phyloP scores from a whole-genome alignment of 345 rosid genomes.

The Punica granatum region DNA sequence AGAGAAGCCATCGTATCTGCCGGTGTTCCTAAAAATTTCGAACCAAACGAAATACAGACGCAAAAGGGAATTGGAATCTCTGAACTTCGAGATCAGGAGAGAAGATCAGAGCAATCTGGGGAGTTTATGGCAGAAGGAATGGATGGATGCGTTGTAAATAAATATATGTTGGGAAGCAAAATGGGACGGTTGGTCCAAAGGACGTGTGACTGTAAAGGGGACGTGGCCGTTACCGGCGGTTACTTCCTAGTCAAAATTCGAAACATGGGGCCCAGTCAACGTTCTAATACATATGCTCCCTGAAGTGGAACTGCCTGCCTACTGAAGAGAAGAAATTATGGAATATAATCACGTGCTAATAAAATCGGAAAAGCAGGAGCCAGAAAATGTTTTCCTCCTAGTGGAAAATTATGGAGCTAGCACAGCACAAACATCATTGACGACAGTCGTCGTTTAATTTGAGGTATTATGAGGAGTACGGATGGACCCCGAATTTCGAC shows the following conservation, averaged over 20 bases:
- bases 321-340: too few relatives aligned
- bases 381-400: too few relatives aligned
- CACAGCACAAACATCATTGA: too few relatives aligned
- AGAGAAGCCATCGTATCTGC: constrained; percentile 12
- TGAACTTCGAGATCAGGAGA: not conserved
- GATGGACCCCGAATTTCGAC: too few relatives aligned
- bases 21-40: not conserved
- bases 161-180: not conserved
- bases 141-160: not conserved
- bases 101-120: not conserved
- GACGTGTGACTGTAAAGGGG: not conserved
- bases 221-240: constrained; percentile 17
- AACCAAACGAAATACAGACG: not conserved
- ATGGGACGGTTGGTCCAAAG: not conserved
- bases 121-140: not conserved
- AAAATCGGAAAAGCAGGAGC: too few relatives aligned
- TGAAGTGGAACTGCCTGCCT: not conserved
- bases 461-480: too few relatives aligned
- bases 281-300: not conserved
- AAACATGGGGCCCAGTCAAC: not conserved
- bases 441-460: too few relatives aligned
- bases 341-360: too few relatives aligned
- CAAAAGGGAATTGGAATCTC: not conserved
- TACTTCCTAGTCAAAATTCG: not conserved
- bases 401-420: too few relatives aligned